A percentile compares a stretch with the other conserved stretches of the same genome.
Evolutionary conservation across 768 basidiomycete genomes (phyloP).

Genomic region (Termitomyces sp.): DNA sequence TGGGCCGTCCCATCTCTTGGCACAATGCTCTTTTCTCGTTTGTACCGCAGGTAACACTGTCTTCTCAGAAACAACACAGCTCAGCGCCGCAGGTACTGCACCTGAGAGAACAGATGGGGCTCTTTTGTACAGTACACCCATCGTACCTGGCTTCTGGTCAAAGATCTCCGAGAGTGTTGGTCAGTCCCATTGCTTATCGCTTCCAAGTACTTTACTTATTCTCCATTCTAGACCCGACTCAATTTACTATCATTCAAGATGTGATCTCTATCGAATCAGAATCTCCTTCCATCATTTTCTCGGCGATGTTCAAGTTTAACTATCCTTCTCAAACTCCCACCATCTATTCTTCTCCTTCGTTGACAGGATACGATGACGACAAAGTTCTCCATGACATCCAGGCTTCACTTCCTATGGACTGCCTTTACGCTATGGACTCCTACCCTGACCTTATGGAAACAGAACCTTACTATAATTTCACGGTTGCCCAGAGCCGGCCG

Average conservation of each 20-base stretch:
- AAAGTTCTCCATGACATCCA: conserved; percentile 8
- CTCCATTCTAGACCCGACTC: conserved; percentile 47
- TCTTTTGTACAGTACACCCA: conserved; percentile 50
- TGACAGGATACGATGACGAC: conserved; percentile 10
- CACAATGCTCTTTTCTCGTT: conserved; percentile 52
- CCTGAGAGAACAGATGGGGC: conserved; percentile 22
- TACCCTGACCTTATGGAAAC: conserved; percentile 9
- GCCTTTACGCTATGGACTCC: conserved; percentile 16
- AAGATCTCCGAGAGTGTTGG: conserved; percentile 50
- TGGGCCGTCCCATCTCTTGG: conserved; percentile 39
- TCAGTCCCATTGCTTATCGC: conserved; percentile 21
- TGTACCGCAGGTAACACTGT: conserved; percentile 41
- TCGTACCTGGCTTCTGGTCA: conserved; percentile 64
- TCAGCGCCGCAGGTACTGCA: conserved; percentile 23
- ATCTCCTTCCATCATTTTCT: conserved; percentile 36
- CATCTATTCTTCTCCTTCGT: conserved; percentile 10
- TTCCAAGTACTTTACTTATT: conserved; percentile 4
- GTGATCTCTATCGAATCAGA: conserved; percentile 34
- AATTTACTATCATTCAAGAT: conserved; percentile 63
- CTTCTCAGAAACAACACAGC: conserved; percentile 42
- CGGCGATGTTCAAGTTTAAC: conserved; percentile 53
- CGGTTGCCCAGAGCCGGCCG: conserved; percentile 1
- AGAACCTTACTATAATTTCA: conserved; percentile 13
- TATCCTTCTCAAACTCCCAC: conserved; percentile 23
- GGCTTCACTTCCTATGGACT: conserved; percentile 14